Percentiles rank a stretch among this genome's conserved stretches.
These are phyloP conservation scores for Metschnikowia vanudenii DNA, from an alignment of 805 yeast genomes.

Conservation along the genomic window DNA sequence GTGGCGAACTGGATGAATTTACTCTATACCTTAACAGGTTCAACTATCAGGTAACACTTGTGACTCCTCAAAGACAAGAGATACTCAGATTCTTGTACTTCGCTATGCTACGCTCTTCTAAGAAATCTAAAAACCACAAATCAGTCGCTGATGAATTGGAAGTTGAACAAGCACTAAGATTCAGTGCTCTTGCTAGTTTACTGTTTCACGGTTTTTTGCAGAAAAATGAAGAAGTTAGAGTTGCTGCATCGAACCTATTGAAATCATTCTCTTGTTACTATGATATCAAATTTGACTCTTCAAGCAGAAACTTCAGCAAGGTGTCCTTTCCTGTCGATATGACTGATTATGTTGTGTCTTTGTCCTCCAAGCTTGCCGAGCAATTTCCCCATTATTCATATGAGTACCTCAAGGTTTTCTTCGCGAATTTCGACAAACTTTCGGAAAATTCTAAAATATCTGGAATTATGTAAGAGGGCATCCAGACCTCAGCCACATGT, in stretches of 20 bases:
- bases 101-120: constrained; percentile 53
- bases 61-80: constrained; percentile 46
- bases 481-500: too few species aligned
- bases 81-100: constrained; percentile 70
- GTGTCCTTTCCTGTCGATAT: constrained; percentile 69
- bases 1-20: constrained; percentile 30
- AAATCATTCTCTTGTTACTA: constrained; percentile 61
- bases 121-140: constrained; percentile 28
- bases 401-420: constrained; percentile 55
- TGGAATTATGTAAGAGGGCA: too few species aligned
- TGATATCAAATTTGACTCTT: constrained; percentile 57
- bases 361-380: constrained; percentile 57
- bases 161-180: constrained; percentile 39
- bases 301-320: constrained; percentile 51
- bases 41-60: constrained; percentile 28
- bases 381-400: constrained; percentile 59
- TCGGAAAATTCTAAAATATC: constrained; percentile 35
- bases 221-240: constrained; percentile 54
- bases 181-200: constrained; percentile 63
- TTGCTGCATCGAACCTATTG: constrained; percentile 60
- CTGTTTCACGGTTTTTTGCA: constrained; percentile 69
- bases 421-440: constrained; percentile 42
- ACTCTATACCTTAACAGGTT: constrained; percentile 29
- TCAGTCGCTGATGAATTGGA: constrained; percentile 44
- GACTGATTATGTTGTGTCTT: constrained; percentile 54